Percentiles rank a stretch among this genome's conserved stretches.
phyloP scores from a whole-genome alignment of 192 early-diverging fungal genomes.

The Backusella liffmaniae region DNA sequence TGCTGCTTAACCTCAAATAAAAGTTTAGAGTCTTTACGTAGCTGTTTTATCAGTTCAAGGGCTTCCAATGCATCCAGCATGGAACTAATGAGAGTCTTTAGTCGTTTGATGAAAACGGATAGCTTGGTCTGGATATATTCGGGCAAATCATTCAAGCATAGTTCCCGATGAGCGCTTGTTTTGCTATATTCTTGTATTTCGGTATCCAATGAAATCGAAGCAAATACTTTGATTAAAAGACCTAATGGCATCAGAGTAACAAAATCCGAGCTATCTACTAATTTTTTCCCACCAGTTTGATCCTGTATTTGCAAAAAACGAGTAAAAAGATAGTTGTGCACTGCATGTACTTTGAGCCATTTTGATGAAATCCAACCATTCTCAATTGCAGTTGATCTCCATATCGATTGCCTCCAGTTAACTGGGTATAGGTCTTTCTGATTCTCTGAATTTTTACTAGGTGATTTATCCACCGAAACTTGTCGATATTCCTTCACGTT shows the following conservation, averaged over 20 bases:
- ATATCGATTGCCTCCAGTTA: not conserved
- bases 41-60: not conserved
- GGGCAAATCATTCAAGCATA: not conserved
- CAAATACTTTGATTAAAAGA: not conserved
- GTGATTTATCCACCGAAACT: not conserved
- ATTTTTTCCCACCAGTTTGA: too few species aligned
- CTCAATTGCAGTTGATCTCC: not conserved
- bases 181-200: not conserved
- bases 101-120: not conserved
- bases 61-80: not conserved
- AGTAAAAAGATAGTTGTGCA: not conserved
- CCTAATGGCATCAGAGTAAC: not conserved
- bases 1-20: not conserved
- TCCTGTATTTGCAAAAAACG: not conserved
- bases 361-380: slow-evolving; percentile 2
- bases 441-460: not conserved
- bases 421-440: not conserved
- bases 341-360: not conserved
- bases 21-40: not conserved
- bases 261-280: not conserved
- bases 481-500: not conserved
- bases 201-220: not conserved
- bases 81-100: not conserved
- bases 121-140: not conserved
- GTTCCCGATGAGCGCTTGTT: not conserved